Base-by-base conservation (phyloP, 192 early-diverging fungal species). In the Rhizophagus prolifer region DNA sequence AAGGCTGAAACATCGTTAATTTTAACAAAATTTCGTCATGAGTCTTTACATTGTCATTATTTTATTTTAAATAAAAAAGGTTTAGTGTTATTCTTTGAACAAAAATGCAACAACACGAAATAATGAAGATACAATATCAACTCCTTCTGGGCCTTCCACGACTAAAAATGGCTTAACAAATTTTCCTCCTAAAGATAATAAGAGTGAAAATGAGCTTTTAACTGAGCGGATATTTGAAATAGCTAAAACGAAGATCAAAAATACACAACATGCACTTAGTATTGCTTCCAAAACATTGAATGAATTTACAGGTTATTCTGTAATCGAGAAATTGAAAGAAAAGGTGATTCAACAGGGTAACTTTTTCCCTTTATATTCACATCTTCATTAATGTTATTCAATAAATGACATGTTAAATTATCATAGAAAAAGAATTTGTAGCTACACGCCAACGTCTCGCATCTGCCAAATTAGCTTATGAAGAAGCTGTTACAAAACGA, bases 291-390 rank as follows among this genome's bases (percentile, higher is more conserved):
- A 68, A 58, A 16, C 23, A 9, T 66, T 93, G 23, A 95, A 95
- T 76, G 85, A 88, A 70, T 80, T 90, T 41, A 92, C 94, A 12
- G 92, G 93, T 21, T 92, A 93, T 47, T 88, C 86, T 30, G 81
- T 86, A 19, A 88, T 95, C 44, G 86, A 91, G 30, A 69, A 82
- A 10, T 85, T 94, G 8, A 93, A 94, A 77, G 38, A 83, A 59
- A 84, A 88, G 58, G 92, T 94, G 7, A 86, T 88, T 21, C 74
- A 82, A 26, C 84, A 85, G 79, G 86, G 88, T 88, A 83, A 72
- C n/a, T 23, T 19, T 28, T 28, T 34, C 30, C 26, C 16, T 25
- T 41, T 23, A 12, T 10, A 44, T 44, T 44, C 41, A 44, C 6
- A 44, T 44, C 41, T 44, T 12, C 41, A 38, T 38, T 38, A 38